These are phyloP conservation scores for Euphorbia schlechtendalii DNA, from an alignment of 441 rosid genomes.

Conservation along the genomic window DNA sequence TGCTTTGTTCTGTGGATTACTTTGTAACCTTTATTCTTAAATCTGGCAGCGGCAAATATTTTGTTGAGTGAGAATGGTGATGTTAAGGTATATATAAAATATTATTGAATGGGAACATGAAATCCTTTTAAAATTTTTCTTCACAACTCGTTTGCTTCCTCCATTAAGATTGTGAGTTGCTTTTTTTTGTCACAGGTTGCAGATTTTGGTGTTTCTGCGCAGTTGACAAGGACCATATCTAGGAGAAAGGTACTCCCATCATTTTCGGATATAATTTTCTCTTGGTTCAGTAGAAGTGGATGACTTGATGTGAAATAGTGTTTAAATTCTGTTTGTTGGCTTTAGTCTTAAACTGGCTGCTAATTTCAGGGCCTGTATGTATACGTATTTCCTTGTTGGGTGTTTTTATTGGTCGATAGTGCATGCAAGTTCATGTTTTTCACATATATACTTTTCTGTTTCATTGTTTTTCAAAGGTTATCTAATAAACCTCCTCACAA, in stretches of 20 bases:
- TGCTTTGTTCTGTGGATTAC: slow-evolving; percentile 21
- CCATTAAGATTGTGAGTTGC: slow-evolving; percentile 10
- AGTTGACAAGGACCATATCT: slow-evolving; percentile 91
- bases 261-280: slow-evolving; percentile 12
- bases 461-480: neutral
- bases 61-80: slow-evolving; percentile 92
- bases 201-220: slow-evolving; percentile 99
- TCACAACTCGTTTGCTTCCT: too few relatives aligned
- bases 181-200: slow-evolving; percentile 67
- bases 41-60: slow-evolving; percentile 90
- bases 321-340: too few relatives aligned
- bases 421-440: neutral
- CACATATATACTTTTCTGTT: neutral
- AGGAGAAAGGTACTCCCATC: slow-evolving; percentile 79
- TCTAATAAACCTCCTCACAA: neutral
- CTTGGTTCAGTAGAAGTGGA: too few relatives aligned
- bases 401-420: neutral
- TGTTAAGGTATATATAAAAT: slow-evolving; percentile 64
- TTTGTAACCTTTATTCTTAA: slow-evolving; percentile 22
- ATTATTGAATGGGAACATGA: slow-evolving; percentile 15
- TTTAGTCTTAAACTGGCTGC: neutral
- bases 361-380: slow-evolving; percentile 2
- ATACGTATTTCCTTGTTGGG: neutral
- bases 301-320: too few relatives aligned
- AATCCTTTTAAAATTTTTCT: slow-evolving; percentile 8